phyloP scores from a whole-genome alignment of 495 filamentous ascomycete genomes.

The Amniculicola lignicola region DNA sequence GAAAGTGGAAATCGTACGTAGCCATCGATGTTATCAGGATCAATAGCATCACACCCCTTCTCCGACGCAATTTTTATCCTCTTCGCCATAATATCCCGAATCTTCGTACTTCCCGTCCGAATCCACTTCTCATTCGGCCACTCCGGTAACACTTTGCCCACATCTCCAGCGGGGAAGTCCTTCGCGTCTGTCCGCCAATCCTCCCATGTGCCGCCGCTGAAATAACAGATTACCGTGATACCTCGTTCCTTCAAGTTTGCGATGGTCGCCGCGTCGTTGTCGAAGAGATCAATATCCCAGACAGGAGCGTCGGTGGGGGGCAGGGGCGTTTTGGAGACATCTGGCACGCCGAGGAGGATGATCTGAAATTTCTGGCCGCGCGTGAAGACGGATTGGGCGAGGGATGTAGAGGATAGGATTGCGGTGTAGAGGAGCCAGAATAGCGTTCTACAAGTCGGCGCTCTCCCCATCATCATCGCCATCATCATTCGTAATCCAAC shows the following conservation, averaged over 20 bases:
- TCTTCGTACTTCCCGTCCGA: constrained; percentile 47
- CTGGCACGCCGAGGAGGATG: constrained; percentile 18
- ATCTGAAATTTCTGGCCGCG: constrained; percentile 28
- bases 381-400: constrained; percentile 5
- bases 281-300: constrained; percentile 64
- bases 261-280: constrained; percentile 49
- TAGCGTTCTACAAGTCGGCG: constrained; percentile 3
- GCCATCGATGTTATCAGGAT: constrained; percentile 70
- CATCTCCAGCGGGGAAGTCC: constrained; percentile 50
- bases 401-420: not conserved
- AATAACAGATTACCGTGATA: constrained; percentile 69
- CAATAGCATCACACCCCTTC: constrained; percentile 69
- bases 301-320: constrained; percentile 44
- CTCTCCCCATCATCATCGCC: constrained; percentile 3
- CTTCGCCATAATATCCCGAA: constrained; percentile 59
- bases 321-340: constrained; percentile 21
- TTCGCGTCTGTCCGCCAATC: constrained; percentile 56
- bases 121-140: constrained; percentile 70
- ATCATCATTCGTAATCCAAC: not conserved
- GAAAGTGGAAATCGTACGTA: constrained; percentile 42
- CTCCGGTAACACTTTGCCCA: constrained; percentile 54
- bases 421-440: constrained; percentile 13
- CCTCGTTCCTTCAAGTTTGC: constrained; percentile 46
- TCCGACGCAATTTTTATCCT: constrained; percentile 54
- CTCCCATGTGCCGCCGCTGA: constrained; percentile 66